These are phyloP conservation scores for Saccharomyces hybrid DNA, from an alignment of 1,139 yeast genomes.

Conservation along the genomic window DNA sequence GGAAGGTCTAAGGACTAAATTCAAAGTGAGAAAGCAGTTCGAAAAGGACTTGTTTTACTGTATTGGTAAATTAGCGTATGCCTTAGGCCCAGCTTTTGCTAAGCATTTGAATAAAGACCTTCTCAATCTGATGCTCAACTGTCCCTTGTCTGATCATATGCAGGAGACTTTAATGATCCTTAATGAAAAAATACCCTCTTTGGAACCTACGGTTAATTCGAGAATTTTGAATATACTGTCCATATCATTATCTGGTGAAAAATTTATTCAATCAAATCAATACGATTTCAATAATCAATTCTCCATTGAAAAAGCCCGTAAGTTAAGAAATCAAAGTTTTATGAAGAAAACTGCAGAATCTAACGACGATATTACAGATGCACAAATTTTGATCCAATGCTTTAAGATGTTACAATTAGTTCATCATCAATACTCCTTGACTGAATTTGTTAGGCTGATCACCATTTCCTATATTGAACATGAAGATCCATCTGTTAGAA, in stretches of 20 bases:
- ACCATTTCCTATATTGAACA: constrained; percentile 77
- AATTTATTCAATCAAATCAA: constrained; percentile 81
- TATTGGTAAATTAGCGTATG: constrained; percentile 74
- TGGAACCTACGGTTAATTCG: constrained; percentile 64
- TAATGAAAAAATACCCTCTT: constrained; percentile 68
- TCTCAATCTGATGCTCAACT: constrained; percentile 68
- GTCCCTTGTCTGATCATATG: constrained; percentile 76
- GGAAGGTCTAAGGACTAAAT: constrained; percentile 71
- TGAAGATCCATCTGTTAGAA: constrained; percentile 68
- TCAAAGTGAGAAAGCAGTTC: constrained; percentile 59
- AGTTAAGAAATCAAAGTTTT: constrained; percentile 67
- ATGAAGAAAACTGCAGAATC: constrained; percentile 44
- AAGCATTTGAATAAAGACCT: constrained; percentile 80
- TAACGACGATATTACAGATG: constrained; percentile 30
- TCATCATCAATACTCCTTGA: constrained; percentile 66
- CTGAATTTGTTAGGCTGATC: constrained; percentile 81
- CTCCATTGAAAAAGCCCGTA: constrained; percentile 61
- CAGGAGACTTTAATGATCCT: constrained; percentile 64
- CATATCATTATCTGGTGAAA: constrained; percentile 71
- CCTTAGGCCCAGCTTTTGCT: constrained; percentile 92
- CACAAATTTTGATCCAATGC: constrained; percentile 32
- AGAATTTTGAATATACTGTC: constrained; percentile 68
- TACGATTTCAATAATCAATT: constrained; percentile 57
- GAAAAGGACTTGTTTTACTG: constrained; percentile 88
- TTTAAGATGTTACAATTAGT: constrained; percentile 61